phyloP scores from a whole-genome alignment of 331 rosid genomes.

The Ulmus americana region DNA sequence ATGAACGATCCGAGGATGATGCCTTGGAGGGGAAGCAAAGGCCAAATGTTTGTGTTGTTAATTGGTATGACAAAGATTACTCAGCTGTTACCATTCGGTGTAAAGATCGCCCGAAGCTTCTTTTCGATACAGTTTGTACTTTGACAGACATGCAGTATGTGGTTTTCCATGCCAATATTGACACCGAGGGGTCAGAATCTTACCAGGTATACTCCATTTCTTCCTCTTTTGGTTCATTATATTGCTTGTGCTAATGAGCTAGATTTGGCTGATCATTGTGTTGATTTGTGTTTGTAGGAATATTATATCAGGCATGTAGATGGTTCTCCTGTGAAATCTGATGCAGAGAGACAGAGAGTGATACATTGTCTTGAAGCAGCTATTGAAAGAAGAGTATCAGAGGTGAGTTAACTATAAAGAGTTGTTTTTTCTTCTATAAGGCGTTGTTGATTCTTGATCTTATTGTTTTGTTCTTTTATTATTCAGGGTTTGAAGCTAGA shows the following conservation, averaged over 20 bases:
- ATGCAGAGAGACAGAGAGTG: constrained; percentile 89
- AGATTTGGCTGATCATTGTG: constrained; percentile 26
- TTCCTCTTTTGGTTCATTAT: constrained; percentile 2
- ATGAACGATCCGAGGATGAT: constrained; percentile 45
- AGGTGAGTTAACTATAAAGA: constrained; percentile 35
- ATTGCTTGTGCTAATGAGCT: not conserved
- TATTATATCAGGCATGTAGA: constrained; percentile 83
- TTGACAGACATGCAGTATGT: constrained; percentile 96
- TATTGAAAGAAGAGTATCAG: constrained; percentile 86
- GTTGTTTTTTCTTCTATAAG: not conserved
- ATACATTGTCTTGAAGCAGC: constrained; percentile 96
- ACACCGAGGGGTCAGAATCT: constrained; percentile 85
- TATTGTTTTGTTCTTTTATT: constrained; percentile 27
- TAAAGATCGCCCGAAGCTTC: constrained; percentile 91
- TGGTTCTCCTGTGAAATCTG: constrained; percentile 93
- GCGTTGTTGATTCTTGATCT: constrained; percentile 7
- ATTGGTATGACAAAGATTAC: constrained; percentile 79
- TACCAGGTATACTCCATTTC: constrained; percentile 53
- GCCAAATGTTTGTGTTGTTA: constrained; percentile 78
- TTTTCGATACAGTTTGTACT: constrained; percentile 86
- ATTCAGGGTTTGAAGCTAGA: constrained; percentile 86
- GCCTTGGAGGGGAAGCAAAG: constrained; percentile 54
- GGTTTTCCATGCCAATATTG: constrained; percentile 81
- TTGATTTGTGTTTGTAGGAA: constrained; percentile 48
- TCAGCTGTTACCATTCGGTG: constrained; percentile 69